Base-by-base conservation (phyloP, 2,329 filamentous ascomycete genomes). In the Talaromyces sp. region DNA sequence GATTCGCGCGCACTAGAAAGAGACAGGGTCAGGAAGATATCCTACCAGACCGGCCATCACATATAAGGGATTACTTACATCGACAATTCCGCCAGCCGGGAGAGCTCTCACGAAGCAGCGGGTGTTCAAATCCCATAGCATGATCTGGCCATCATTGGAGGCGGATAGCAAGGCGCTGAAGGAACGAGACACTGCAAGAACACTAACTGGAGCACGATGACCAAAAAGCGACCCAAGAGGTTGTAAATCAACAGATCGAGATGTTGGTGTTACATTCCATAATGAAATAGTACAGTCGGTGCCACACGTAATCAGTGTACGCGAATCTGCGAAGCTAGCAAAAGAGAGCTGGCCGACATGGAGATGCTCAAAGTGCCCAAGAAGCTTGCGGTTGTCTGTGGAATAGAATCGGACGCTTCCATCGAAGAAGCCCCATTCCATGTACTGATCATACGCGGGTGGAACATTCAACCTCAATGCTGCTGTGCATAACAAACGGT, bases 361-460 rank as follows among this genome's bases (percentile, higher is more conserved):
- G 2, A 97, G 80, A 67, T 97, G 95, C 71, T 99, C 94, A 67
- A 93, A 96, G 16, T 97, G 81, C 0, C 93, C 93, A 32, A 95
- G 85, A 19, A 89, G 80, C 77, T 90, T 92, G 66, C 90, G 87
- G 52, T 85, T 90, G 61, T 96, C 91, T 43, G 88, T 86, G 50
- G 88, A 85, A 75, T 90, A 96, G 78, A 99, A 97, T 3, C 94
- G 88, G 24, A 99, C 83, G 61, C 90, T 95, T 63, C 90, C 90
- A 71, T 99, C 94, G 0, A 90, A 89, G 64, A 95, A 97, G 1
- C 93, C 93, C 93, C 93, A 97, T 75, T 97, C 91, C 61, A 97
- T 82, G 65, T 91, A 96, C 63, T 91, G 91, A 73, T 97, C 92
- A 67, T 91, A 96, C 45, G 79, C 77, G 0, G 93, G 92, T 0